Percentiles rank a stretch among this genome's conserved stretches.
Conservation (phyloP, 1,139 yeast species). For the Yarrowia galli region DNA sequence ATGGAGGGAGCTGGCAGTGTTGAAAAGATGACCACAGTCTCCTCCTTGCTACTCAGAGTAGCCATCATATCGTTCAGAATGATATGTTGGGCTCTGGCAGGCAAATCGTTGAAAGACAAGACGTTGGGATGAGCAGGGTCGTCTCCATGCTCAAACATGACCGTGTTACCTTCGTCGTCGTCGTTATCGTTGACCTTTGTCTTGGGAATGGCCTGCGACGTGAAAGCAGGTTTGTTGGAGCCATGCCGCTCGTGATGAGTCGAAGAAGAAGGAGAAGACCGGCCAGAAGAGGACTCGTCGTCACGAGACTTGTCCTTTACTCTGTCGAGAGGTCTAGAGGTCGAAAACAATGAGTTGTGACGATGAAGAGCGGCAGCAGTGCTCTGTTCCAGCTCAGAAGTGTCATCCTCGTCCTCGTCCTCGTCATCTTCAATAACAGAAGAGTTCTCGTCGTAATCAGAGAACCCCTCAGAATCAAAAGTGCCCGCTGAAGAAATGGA, state of each 20-base stretch:
- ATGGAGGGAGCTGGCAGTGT: constrained; percentile 88
- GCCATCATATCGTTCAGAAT: constrained; percentile 86
- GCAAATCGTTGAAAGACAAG: constrained; percentile 78
- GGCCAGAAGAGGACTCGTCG: constrained; percentile 26
- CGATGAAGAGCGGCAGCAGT: constrained; percentile 10
- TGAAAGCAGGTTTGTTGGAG: constrained; percentile 64
- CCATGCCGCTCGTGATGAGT: constrained; percentile 20
- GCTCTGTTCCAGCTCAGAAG: not conserved
- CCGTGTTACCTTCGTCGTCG: constrained; percentile 65
- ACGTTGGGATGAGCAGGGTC: constrained; percentile 38
- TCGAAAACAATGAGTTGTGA: constrained; percentile 28
- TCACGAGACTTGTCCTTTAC: constrained; percentile 25
- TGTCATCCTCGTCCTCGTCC: constrained; percentile 43
- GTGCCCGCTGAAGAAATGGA: constrained; percentile 53
- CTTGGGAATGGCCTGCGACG: constrained; percentile 79
- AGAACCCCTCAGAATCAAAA: constrained; percentile 43
- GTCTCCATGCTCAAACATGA: constrained; percentile 56
- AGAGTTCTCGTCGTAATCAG: constrained; percentile 45
- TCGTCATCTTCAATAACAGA: constrained; percentile 43
- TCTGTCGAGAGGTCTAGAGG: constrained; percentile 31
- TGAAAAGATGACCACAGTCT: constrained; percentile 76
- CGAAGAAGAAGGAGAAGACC: constrained; percentile 3
- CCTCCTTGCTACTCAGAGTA: constrained; percentile 57
- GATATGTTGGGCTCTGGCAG: constrained; percentile 90
- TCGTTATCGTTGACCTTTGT: constrained; percentile 75